Percentiles rank a stretch among this genome's conserved stretches.
phyloP scores from a whole-genome alignment of 1,139 yeast genomes.

The Geotrichum carabidarum region DNA sequence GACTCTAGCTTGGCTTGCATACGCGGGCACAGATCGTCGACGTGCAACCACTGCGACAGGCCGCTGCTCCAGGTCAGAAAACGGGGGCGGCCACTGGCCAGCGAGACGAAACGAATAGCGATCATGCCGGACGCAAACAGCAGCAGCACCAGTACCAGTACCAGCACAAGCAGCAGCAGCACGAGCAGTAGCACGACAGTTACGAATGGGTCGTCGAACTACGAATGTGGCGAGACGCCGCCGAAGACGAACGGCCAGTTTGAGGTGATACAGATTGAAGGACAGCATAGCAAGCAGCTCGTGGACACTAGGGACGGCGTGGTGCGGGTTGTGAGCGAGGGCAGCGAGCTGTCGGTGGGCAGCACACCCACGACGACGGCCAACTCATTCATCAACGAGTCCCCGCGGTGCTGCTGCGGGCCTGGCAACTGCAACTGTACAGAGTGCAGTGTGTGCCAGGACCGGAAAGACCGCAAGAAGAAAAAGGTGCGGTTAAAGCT shows the following conservation, averaged over 20 bases:
- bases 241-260: conserved; percentile 1
- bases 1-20: conserved; percentile 50
- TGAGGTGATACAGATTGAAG: conserved; percentile 26
- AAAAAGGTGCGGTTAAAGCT: conserved; percentile 20
- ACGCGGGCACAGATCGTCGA: conserved; percentile 85
- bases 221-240: conserved; percentile 4
- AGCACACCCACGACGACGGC: background rate
- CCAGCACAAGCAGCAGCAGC: background rate
- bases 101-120: conserved; percentile 28
- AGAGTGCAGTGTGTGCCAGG: conserved; percentile 3
- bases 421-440: conserved; percentile 10
- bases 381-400: conserved; percentile 2
- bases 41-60: conserved; percentile 74
- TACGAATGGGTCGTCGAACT: background rate
- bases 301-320: conserved; percentile 30
- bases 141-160: background rate
- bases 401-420: conserved; percentile 10
- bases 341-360: conserved; percentile 5
- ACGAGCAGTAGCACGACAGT: background rate
- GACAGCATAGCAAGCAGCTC: conserved; percentile 25
- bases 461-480: conserved; percentile 7
- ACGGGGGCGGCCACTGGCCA: conserved; percentile 65
- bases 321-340: conserved; percentile 23
- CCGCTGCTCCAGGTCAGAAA: conserved; percentile 82
- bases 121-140: conserved; percentile 27